Evolutionary conservation across 768 basidiomycete genomes (phyloP), one percentile per base, ranked within the genome.

Genomic region (Mycena olivaceomarginata): DNA sequence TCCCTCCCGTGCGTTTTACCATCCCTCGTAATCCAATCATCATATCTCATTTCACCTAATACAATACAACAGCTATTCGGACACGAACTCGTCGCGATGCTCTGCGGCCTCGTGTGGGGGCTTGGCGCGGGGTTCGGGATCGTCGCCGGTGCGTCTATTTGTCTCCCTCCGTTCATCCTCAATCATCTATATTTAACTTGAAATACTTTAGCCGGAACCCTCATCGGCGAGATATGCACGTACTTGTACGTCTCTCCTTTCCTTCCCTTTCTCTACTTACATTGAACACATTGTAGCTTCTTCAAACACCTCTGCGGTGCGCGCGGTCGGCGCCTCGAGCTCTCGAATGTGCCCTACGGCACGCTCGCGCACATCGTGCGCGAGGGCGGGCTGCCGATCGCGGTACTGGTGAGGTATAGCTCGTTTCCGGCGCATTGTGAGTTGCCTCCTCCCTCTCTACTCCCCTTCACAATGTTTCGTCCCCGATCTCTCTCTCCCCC

Each of bases 101-200:
- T 90, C 8, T 86, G 87, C 59, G 89, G 89, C 20, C 67, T 90
- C 7, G 85, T 88, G 1, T 90, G 87, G 87, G 88, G 87, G 37
- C 80, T 89, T 20, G 87, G 87, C 46, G 80, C 82, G 43, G 89
- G 88, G 3, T 90, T 89, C 67, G 88, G 84, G 2, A 89, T 91
- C 73, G 87, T 87, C n/a, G 80, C 60, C 11, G 74, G 74, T 75
- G 45, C 2, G 56, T 11, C 9, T 65, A 1, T 40, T 11, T 7
- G 9, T 0, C 3, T 48, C 1, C 4, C 48, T 5, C 18, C 18
- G 1, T 22, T 8, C 43, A 20, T 12, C 7, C 18, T 22, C 4
- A 11, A 40, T 41, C 13, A 5, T 56, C 18, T 37, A 41, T 12
- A n/a, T 18, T 10, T 6, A 15, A 20, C 18, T 11, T 10, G 43